Evolutionary conservation across 2,329 filamentous ascomycete species (phyloP), one percentile per base, ranked within the genome.

Genomic region (Hypomyces rosellus): DNA sequence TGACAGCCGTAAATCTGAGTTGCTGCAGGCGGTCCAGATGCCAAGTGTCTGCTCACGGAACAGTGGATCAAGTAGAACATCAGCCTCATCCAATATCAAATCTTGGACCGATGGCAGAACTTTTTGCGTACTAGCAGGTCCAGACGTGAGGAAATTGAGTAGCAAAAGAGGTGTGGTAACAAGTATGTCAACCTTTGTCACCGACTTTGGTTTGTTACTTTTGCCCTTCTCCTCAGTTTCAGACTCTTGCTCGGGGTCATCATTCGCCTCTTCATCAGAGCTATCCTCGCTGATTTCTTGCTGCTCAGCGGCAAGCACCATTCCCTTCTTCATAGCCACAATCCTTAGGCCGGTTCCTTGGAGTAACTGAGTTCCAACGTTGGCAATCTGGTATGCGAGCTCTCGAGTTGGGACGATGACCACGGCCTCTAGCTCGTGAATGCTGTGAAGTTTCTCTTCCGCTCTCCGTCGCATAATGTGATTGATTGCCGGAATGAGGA

Each of bases 81-180:
- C 93, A 1, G 90, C 93, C 74, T 99, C 93, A 63, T 99, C 93
- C 3, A 99, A 75, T 34, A 97, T 78, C 15, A 99, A 73, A 46
- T 83, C 83, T 41, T 78, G 77, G 4, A 96, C 84, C 1, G 80
- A 78, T 0, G 88, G 81, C 5, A 95, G 68, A 5, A 75, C 70
- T 33, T 73, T 69, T 62, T 74, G 48, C 54, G 69, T 64, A 49
- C 71, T 70, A 18, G 70, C 72, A 9, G 76, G 72, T 4, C 67
- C 66, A 39, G 59, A 64, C n/a, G 56, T 66, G 6, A 96, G 69
- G 3, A 88, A 83, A 63, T 93, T 88, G 25, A 92, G 77, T 3
- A 99, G 75, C 13, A 88, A 73, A 34, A 91, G 59, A 34, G 71
- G 65, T 54, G 70, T 73, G 1, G 70, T 72, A 37, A 73, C 67